Evolutionary conservation across 2,329 filamentous ascomycete genomes (phyloP).

Genomic region (Rachicladosporium sp.): DNA sequence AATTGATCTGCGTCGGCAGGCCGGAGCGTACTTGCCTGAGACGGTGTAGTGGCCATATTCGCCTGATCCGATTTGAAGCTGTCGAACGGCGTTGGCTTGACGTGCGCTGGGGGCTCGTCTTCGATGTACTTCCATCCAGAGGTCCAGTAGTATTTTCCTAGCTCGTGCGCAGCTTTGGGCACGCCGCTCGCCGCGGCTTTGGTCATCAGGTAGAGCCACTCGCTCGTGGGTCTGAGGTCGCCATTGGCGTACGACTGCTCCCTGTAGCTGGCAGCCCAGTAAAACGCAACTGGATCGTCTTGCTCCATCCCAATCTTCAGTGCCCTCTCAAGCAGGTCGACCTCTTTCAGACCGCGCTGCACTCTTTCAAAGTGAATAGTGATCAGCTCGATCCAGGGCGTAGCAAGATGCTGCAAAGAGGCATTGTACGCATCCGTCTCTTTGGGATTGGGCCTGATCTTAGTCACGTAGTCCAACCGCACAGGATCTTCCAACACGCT

Average conservation of each 20-base stretch:
- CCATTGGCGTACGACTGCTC: constrained; percentile 11
- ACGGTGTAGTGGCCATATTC: no score
- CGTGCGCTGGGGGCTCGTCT: constrained; percentile 20
- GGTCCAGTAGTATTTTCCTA: constrained; percentile 29
- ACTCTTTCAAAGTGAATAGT: constrained; percentile 10
- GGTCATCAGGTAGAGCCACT: constrained; percentile 32
- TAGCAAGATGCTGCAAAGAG: constrained; percentile 11
- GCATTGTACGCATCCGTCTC: no score
- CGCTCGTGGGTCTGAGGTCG: constrained; percentile 15
- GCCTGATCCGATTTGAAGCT: constrained; percentile 4
- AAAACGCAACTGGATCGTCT: constrained; percentile 34
- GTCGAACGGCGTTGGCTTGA: constrained; percentile 24
- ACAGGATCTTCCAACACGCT: constrained; percentile 14
- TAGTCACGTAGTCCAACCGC: no score
- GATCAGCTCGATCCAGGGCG: constrained; percentile 22
- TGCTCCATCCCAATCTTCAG: constrained; percentile 13
- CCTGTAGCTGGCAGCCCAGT: constrained; percentile 20
- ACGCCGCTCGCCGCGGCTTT: constrained; percentile 33
- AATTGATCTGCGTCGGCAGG: constrained; percentile 7
- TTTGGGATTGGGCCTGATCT: no score
- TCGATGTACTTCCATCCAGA: constrained; percentile 22
- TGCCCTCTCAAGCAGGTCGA: constrained; percentile 2
- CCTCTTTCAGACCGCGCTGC: constrained; percentile 4
- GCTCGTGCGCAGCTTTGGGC: constrained; percentile 24
- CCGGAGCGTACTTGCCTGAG: no score